Conservation (phyloP, 345 rosid genomes). For the Bretschneidera sinensis region DNA sequence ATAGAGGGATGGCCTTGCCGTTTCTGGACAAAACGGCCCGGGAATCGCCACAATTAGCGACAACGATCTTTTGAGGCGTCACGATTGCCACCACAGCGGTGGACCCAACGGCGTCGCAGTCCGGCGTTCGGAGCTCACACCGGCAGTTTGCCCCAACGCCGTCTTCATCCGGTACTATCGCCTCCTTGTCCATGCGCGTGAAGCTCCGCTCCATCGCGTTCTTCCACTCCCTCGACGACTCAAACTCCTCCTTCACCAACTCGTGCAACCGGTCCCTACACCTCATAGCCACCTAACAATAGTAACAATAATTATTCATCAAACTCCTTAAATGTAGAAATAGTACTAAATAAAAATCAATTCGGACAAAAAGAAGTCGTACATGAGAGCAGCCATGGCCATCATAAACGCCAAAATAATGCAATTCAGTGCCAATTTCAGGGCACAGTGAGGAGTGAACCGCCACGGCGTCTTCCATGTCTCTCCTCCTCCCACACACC, state of each 20-base stretch:
- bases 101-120: conserved; percentile 83
- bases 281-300: conserved; percentile 45
- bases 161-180: conserved; percentile 22
- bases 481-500: conserved; percentile 78
- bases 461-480: conserved; percentile 85
- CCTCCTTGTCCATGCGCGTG: conserved; percentile 58
- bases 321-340: too few species aligned
- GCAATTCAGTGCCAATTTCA: conserved; percentile 35
- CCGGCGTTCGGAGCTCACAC: conserved; percentile 68
- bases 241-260: conserved; percentile 47
- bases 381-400: conserved; percentile 85
- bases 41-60: conserved; percentile 92
- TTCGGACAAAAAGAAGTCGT: conserved; percentile 6
- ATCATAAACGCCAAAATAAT: conserved; percentile 71
- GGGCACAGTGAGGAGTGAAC: conserved; percentile 44
- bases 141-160: conserved; percentile 31
- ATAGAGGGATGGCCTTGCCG: conserved; percentile 65
- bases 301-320: too few species aligned
- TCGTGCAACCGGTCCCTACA: conserved; percentile 66
- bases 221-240: conserved; percentile 37
- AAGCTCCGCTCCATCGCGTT: conserved; percentile 59
- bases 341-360: too few species aligned
- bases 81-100: conserved; percentile 79
- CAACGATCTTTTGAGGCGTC: conserved; percentile 56
- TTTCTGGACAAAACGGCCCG: conserved; percentile 85